Evolutionary conservation across 1,284 basidiomycete species (phyloP), one percentile per base, ranked within the genome.

Genomic region (Afroboletus lepidellus): DNA sequence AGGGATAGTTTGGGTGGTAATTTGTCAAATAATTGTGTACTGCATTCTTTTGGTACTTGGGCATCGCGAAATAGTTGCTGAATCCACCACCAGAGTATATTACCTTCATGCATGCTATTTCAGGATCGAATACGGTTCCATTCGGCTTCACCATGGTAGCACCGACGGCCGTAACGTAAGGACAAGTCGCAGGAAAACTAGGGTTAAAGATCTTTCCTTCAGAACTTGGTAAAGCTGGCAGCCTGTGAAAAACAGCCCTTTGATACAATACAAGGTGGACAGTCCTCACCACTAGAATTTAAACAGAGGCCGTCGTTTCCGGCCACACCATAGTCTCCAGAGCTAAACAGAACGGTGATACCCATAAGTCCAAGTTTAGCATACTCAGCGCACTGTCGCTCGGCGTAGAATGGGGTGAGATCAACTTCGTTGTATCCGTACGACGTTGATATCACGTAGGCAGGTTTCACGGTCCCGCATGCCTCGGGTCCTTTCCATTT

Each of bases 321-420:
- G 6, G 77, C 80, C 16, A 81, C 81, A 25, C 81, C 81, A 33
- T 73, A 43, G 50, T 79, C 80, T 1, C 80, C 81, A 12, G 77
- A 78, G 38, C 74, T 74, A 56, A 72, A 83, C 30, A 84, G 59
- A 4, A 84, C 54, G 2, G 81, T 79, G 6, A 77, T 65, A 30
- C 76, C 77, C 72, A 75, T 64, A 24, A 78, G 50, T 44, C 77
- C 77, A 23, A 78, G 73, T 56, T 78, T 73, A 13, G 27, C 83
- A 59, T 85, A 84, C 59, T 84, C 82, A 16, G 62, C 61, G 57
- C 82, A 84, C 61, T 83, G 82, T 34, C 80, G 70, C 42, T 69
- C 66, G 23, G 77, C 73, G 63, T 77, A 83, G 20, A 63, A 62
- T 4, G 69, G 52, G 0, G 77, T 75, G n/a, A 78, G 66, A 37